phyloP scores from a whole-genome alignment of 2,329 filamentous ascomycete species.

The Trichoderma sp. region DNA sequence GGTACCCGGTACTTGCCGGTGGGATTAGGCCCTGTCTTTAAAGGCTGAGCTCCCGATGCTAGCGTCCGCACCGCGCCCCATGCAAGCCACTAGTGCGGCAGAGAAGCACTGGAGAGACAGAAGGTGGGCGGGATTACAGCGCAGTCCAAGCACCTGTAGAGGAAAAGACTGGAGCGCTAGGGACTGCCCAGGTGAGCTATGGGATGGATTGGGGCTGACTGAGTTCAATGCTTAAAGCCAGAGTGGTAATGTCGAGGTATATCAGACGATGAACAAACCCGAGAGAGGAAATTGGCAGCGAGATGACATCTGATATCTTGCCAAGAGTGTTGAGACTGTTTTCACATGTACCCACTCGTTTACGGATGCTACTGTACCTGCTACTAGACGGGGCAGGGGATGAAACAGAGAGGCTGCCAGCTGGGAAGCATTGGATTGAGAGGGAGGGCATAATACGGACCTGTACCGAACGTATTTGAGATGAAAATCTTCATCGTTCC shows the following conservation, averaged over 20 bases:
- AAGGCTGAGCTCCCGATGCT: slow-evolving; percentile 8
- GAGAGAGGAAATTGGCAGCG: not conserved
- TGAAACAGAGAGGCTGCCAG: too few relatives aligned
- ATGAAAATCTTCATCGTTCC: too few relatives aligned
- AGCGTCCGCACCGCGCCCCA: slow-evolving; percentile 7
- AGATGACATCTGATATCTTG: not conserved
- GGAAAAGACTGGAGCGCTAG: too few relatives aligned
- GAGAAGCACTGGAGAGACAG: not conserved
- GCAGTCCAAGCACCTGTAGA: not conserved
- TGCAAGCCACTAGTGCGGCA: not conserved
- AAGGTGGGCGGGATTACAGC: not conserved
- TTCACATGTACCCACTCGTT: not conserved
- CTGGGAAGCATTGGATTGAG: too few relatives aligned
- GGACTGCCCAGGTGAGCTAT: too few relatives aligned
- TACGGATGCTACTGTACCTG: too few relatives aligned
- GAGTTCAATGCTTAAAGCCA: too few relatives aligned
- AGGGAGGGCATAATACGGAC: too few relatives aligned
- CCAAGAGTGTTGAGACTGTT: not conserved
- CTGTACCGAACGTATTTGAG: too few relatives aligned
- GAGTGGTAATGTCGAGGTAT: not conserved
- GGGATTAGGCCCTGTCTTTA: not conserved
- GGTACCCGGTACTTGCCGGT: slow-evolving; percentile 1
- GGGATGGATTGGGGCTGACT: too few relatives aligned
- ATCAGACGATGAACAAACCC: not conserved
- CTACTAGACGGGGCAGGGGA: too few relatives aligned